These are phyloP conservation scores for Zasmidium citrigriseum DNA, from an alignment of 2,329 filamentous ascomycete genomes.

Conservation along the genomic window DNA sequence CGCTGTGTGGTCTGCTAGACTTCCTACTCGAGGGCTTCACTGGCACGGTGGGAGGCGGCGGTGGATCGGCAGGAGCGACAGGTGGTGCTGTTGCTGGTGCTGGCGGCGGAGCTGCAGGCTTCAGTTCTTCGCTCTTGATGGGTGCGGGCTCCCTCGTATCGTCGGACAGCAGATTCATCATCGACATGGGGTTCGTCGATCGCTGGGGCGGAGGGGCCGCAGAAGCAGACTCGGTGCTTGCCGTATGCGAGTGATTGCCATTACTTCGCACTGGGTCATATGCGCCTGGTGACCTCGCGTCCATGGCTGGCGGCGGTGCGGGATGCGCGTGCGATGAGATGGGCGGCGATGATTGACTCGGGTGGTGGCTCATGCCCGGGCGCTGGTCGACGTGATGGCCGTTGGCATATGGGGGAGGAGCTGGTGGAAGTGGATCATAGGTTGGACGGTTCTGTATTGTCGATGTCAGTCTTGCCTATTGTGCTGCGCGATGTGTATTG, in stretches of 20 bases:
- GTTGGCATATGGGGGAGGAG: conserved; percentile 25
- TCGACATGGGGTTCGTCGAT: conserved; percentile 86
- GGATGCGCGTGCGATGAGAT: conserved; percentile 30
- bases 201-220: conserved; percentile 49
- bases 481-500: no score
- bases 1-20: conserved; percentile 29
- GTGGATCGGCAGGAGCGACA: conserved; percentile 3
- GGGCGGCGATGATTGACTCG: conserved; percentile 29
- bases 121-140: conserved; percentile 2
- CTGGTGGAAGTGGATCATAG: conserved; percentile 22
- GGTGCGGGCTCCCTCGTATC: conserved; percentile 39
- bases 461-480: not conserved
- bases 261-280: conserved; percentile 31
- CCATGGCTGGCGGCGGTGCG: conserved; percentile 29
- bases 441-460: conserved; percentile 21
- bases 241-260: conserved; percentile 29
- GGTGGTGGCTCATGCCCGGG: conserved; percentile 21
- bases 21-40: conserved; percentile 26
- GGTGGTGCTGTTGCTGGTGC: conserved; percentile 9
- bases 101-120: conserved; percentile 11
- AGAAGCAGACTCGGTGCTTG: conserved; percentile 25
- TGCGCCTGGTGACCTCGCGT: conserved; percentile 39
- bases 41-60: conserved; percentile 13
- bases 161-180: conserved; percentile 89
- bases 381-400: conserved; percentile 23